phyloP scores from a whole-genome alignment of 2,329 filamentous ascomycete genomes.

The Clonostachys sp. region DNA sequence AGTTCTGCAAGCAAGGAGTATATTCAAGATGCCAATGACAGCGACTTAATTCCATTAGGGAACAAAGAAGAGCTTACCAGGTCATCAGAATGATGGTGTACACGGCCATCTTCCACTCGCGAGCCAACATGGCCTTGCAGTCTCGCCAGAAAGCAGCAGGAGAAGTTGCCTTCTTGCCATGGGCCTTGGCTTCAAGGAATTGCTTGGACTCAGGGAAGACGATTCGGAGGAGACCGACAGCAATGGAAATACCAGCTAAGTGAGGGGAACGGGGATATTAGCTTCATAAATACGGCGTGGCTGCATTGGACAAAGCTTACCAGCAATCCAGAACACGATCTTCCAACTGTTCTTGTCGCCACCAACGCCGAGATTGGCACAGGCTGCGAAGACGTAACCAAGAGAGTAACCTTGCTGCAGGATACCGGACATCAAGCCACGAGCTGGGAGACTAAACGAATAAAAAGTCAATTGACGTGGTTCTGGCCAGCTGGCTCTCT shows the following conservation, averaged over 20 bases:
- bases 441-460: constrained; percentile 48
- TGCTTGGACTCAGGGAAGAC: constrained; percentile 71
- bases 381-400: constrained; percentile 75
- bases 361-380: constrained; percentile 69
- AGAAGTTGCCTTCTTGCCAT: constrained; percentile 41
- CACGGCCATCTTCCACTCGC: constrained; percentile 73
- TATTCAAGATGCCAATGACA: not conserved
- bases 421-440: constrained; percentile 78
- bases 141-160: constrained; percentile 62
- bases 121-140: constrained; percentile 59
- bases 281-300: not conserved
- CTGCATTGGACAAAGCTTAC: constrained; percentile 18
- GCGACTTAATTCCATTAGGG: constrained; percentile 47
- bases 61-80: constrained; percentile 64
- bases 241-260: constrained; percentile 59
- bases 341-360: constrained; percentile 63
- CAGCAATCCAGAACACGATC: constrained; percentile 68
- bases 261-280: too few relatives aligned
- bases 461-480: not conserved
- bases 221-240: constrained; percentile 62
- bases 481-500: constrained; percentile 1
- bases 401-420: constrained; percentile 79
- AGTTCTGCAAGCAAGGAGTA: constrained; percentile 27
- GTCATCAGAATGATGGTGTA: constrained; percentile 79
- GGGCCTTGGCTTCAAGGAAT: constrained; percentile 65